These are phyloP conservation scores for Trypanosoma rangeli DNA, from an alignment of 208 protist genomes.

Conservation along the genomic window DNA sequence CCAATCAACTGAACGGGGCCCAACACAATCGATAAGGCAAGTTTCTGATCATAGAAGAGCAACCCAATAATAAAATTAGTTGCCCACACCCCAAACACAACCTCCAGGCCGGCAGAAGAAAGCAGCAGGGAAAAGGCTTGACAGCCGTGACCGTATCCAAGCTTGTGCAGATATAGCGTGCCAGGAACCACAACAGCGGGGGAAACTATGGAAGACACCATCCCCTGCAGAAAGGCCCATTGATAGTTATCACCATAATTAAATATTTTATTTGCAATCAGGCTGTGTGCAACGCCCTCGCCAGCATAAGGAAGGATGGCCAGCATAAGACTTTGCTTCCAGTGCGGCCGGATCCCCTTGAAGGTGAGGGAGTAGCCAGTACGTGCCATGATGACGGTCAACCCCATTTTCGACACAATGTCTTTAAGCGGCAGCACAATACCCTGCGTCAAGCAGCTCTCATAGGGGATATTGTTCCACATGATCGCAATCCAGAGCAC, in stretches of 20 bases:
- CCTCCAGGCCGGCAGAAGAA: conserved; percentile 68
- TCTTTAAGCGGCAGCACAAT: conserved; percentile 52
- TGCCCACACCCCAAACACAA: conserved; percentile 76
- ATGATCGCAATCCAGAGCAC: conserved; percentile 79
- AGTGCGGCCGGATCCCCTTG: conserved; percentile 66
- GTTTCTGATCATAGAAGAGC: conserved; percentile 60
- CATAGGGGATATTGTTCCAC: conserved; percentile 77
- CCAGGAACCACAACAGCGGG: conserved; percentile 78
- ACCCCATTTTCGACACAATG: conserved; percentile 64
- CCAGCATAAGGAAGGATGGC: conserved; percentile 62
- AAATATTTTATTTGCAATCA: conserved; percentile 75
- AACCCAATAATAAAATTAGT: conserved; percentile 78
- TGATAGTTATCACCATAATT: conserved; percentile 67
- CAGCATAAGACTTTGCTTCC: conserved; percentile 66
- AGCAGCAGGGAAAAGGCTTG: conserved; percentile 71
- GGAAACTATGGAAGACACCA: conserved; percentile 73
- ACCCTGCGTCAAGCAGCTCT: conserved; percentile 62
- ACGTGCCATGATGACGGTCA: conserved; percentile 72
- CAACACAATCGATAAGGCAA: conserved; percentile 53
- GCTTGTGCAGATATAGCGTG: conserved; percentile 66
- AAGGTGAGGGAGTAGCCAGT: conserved; percentile 73
- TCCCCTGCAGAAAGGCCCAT: conserved; percentile 80
- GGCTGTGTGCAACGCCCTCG: conserved; percentile 61
- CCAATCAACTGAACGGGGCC: conserved; percentile 76
- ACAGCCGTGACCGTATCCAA: conserved; percentile 62